Evolutionary conservation across 73 alveolate genomes (phyloP).

Genomic region (Breviolum minutum): DNA sequence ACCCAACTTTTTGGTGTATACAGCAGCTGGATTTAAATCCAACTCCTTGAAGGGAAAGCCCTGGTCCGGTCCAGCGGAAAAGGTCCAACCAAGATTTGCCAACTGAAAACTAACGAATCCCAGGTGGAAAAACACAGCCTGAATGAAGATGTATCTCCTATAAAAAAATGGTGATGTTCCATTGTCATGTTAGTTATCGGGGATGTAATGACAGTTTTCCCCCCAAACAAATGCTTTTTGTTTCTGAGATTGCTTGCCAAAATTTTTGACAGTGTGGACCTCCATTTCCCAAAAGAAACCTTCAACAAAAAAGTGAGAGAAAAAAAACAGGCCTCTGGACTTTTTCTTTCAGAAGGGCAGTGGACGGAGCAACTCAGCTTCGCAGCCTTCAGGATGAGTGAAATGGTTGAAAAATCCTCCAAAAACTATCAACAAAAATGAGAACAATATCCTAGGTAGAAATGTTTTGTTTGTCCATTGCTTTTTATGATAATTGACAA

Average conservation of each 20-base stretch:
- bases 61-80: slow-evolving; percentile 34
- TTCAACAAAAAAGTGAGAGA: background rate
- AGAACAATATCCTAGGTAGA: background rate
- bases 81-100: background rate
- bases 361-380: slow-evolving; percentile 84
- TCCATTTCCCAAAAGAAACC: background rate
- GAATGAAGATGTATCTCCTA: too few relatives aligned
- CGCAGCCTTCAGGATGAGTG: slow-evolving; percentile 33
- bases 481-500: too few relatives aligned
- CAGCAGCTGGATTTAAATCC: slow-evolving; percentile 80
- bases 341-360: slow-evolving; percentile 78
- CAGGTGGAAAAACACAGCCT: background rate
- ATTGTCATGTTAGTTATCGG: too few relatives aligned
- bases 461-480: too few relatives aligned
- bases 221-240: too few relatives aligned
- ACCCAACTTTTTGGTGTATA: slow-evolving; percentile 40
- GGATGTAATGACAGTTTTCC: too few relatives aligned
- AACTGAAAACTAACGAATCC: background rate
- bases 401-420: too few relatives aligned
- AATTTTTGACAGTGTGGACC: too few relatives aligned
- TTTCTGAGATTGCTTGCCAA: too few relatives aligned
- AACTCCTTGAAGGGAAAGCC: slow-evolving; percentile 92
- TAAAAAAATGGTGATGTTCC: too few relatives aligned
- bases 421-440: background rate
- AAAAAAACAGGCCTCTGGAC: slow-evolving; percentile 14